Evolutionary conservation across 176 grass and related monocot species (phyloP).

Genomic region (Poa annua): DNA sequence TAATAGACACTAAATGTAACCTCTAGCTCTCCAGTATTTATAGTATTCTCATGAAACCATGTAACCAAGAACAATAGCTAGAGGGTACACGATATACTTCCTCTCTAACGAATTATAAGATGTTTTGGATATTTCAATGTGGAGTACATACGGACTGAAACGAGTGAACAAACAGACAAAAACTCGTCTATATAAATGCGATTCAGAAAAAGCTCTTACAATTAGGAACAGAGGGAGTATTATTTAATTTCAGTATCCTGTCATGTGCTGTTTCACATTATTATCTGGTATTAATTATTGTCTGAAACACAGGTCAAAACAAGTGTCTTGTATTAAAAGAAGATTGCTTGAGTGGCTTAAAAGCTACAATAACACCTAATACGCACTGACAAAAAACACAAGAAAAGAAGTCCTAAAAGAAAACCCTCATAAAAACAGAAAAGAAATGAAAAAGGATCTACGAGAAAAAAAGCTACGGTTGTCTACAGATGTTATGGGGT

Average conservation of each 20-base stretch:
- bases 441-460: not conserved
- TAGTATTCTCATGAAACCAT: not conserved
- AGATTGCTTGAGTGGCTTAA: not conserved
- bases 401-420: not conserved
- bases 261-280: not conserved
- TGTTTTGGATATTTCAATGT: too few relatives aligned
- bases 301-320: not conserved
- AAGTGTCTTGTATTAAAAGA: not conserved
- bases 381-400: not conserved
- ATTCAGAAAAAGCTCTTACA: too few relatives aligned
- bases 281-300: not conserved
- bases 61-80: not conserved
- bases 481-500: constrained; percentile 1
- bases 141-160: too few relatives aligned
- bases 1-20: not conserved
- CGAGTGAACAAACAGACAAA: too few relatives aligned
- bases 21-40: not conserved
- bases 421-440: not conserved
- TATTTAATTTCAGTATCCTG: not conserved
- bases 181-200: too few relatives aligned
- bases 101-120: too few relatives aligned
- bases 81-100: not conserved
- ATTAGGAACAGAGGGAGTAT: not conserved
- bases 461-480: not conserved
- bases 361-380: not conserved